Evolutionary conservation across 352 stramenopile genomes (phyloP).

Genomic region (Globisporangium nagaii): DNA sequence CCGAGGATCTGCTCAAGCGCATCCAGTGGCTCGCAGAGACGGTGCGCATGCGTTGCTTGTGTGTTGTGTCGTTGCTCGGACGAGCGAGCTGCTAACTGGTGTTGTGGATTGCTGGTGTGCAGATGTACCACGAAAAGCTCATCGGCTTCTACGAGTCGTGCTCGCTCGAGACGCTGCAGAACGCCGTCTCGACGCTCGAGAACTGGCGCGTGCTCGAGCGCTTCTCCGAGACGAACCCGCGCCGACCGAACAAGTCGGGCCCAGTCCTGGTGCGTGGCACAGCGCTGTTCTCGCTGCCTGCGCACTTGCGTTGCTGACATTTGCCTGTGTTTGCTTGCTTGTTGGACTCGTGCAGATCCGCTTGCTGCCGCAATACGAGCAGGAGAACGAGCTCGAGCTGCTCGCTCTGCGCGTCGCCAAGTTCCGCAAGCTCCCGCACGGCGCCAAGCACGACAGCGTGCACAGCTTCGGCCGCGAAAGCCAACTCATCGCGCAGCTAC

Average conservation of each 20-base stretch:
- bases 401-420: constrained; percentile 57
- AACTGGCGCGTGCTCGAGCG: constrained; percentile 60
- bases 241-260: constrained; percentile 2
- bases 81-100: background rate
- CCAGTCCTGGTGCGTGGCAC: constrained; percentile 20
- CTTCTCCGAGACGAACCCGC: constrained; percentile 15
- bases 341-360: constrained; percentile 15
- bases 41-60: constrained; percentile 7
- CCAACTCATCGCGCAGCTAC: constrained; percentile 58
- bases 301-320: background rate
- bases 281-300: no score
- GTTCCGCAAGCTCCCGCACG: constrained; percentile 68
- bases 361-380: constrained; percentile 34
- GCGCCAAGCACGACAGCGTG: constrained; percentile 20
- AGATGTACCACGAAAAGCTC: constrained; percentile 85
- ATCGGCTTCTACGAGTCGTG: constrained; percentile 86
- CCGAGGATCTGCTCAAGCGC: constrained; percentile 65
- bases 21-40: constrained; percentile 83
- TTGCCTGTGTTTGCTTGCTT: background rate
- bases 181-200: constrained; percentile 61
- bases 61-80: no score
- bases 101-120: background rate
- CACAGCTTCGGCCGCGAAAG: constrained; percentile 37
- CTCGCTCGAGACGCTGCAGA: constrained; percentile 79
- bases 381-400: constrained; percentile 53